Evolutionary conservation across 2,329 filamentous ascomycete species (phyloP), one percentile per base, ranked within the genome.

Genomic region (Delphinella strobiligena): DNA sequence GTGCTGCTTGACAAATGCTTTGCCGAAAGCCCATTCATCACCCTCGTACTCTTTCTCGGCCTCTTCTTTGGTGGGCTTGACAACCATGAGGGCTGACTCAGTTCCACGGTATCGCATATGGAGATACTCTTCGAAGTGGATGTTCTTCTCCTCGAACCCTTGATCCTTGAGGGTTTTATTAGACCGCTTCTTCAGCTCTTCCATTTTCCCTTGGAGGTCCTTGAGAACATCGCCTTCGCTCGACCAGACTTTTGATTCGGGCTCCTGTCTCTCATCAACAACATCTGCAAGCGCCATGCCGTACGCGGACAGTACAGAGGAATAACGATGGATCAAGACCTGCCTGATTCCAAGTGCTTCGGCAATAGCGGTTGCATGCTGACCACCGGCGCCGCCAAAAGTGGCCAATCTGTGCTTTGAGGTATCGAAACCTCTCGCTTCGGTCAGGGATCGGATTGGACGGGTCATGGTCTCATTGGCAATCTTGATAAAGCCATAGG

Each of bases 231-330:
- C 68, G 24, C 69, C 69, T 7, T 66, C 59, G 14, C 78, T 74
- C 11, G 69, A 68, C 73, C 73, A 78, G 1, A 70, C 64, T 44
- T 70, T 72, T 0, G 72, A 76, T 48, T 76, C 74, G 3, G 83
- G 82, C 54, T 88, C 84, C 54, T 95, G 88, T 19, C 81, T 72
- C 61, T 95, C 88, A 47, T 94, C 85, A 0, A 95, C 88, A 0
- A 94, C 87, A 53, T 95, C 88, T 9, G 88, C 88, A 4, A 95
- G 64, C 0, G 87, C 86, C 83, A 94, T 93, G 7, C 87, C 87
- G 49, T 93, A 93, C 0, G 87, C 87, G 1, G 86, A 93, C 0
- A 94, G 68, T 1, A 94, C 83, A 0, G 85, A 93, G 0, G 86
- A 93, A 58, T 93, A 93, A 38, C 82, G 69, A 57, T 93, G 87